Evolutionary conservation across 768 basidiomycete species (phyloP).

Genomic region (Mrakia hoshinonis): DNA sequence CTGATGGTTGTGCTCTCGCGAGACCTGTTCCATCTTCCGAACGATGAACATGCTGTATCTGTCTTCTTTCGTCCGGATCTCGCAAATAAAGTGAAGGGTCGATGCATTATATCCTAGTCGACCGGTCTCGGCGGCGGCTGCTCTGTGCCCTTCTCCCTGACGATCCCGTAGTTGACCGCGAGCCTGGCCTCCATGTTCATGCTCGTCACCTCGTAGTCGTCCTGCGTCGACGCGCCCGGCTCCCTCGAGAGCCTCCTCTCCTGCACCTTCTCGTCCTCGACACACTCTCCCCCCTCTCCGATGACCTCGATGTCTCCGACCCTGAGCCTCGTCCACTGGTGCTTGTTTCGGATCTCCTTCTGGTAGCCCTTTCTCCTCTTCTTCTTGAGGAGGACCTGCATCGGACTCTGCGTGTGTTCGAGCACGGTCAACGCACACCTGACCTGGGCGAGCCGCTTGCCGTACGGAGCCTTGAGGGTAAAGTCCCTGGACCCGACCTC

Average conservation of each 20-base stretch:
- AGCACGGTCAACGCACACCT: constrained; percentile 79
- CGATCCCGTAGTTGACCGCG: constrained; percentile 19
- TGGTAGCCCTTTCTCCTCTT: constrained; percentile 97
- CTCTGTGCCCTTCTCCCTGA: neutral
- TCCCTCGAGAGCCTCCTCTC: constrained; percentile 8
- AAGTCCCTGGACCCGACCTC: constrained; percentile 94
- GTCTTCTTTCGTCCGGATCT: too few relatives aligned
- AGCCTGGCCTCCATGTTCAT: neutral
- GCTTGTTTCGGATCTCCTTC: constrained; percentile 86
- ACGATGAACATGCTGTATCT: too few relatives aligned
- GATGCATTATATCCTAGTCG: too few relatives aligned
- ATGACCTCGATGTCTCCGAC: constrained; percentile 61
- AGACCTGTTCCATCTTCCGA: too few relatives aligned
- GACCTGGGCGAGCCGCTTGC: constrained; percentile 27
- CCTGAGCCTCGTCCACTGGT: constrained; percentile 87
- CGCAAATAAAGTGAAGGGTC: too few relatives aligned
- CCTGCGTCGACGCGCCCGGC: neutral
- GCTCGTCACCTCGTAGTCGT: constrained; percentile 9
- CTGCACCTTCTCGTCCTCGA: neutral
- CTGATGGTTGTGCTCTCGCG: too few relatives aligned
- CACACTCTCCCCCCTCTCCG: neutral
- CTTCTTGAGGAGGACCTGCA: constrained; percentile 90
- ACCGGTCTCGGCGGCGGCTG: neutral
- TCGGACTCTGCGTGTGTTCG: constrained; percentile 89
- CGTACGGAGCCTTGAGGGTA: constrained; percentile 54